Evolutionary conservation across 2,329 filamentous ascomycete genomes (phyloP), one percentile per base, ranked within the genome.

Genomic region (Alternaria triticimaculans): DNA sequence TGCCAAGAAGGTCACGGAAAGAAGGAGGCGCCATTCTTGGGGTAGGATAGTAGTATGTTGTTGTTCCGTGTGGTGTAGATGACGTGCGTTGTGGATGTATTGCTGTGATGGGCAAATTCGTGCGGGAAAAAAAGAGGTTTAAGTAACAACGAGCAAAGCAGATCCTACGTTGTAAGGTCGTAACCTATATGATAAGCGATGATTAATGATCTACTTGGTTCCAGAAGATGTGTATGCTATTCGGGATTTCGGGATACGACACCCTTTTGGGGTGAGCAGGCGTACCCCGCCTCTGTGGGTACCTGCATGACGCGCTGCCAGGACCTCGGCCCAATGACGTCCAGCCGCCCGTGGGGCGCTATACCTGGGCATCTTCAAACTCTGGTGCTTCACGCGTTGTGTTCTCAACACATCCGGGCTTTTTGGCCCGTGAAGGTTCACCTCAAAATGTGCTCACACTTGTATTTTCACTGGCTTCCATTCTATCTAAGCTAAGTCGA

Each of bases 1-100:
- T 80, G 61, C 89, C 89, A 58, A 90, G 72, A 61, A 88, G 78
- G 15, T 80, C 62, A 62, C 87, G 86, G 80, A 88, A 86, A 14
- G 64, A 64, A 43, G 56, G 33, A 26, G 64, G 55, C 6, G 64
- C 54, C 68, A 70, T 70, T 25, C 30, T 26, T 30, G 21, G 14
- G 0, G 20, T 20, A 25, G 4, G 3, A 21, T 14, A 7, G 28
- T 20, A 41, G 12, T 55, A 20, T 55, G 23, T 4, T 26, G 30
- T 3, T 41, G n/a, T 25, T 25, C n/a, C 1, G 51, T 14, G 23
- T 26, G 10, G 15, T 18, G 12, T 25, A 21, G n/a, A 12, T 23
- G 14, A 5, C 12, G 33, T 14, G 7, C 10, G 37, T 20, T 41
- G 15, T 25, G 7, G 14, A 21, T 5, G 23, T 43, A 26, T 37